phyloP scores from a whole-genome alignment of 2,329 filamentous ascomycete genomes.

The Samsoniella hepiali region DNA sequence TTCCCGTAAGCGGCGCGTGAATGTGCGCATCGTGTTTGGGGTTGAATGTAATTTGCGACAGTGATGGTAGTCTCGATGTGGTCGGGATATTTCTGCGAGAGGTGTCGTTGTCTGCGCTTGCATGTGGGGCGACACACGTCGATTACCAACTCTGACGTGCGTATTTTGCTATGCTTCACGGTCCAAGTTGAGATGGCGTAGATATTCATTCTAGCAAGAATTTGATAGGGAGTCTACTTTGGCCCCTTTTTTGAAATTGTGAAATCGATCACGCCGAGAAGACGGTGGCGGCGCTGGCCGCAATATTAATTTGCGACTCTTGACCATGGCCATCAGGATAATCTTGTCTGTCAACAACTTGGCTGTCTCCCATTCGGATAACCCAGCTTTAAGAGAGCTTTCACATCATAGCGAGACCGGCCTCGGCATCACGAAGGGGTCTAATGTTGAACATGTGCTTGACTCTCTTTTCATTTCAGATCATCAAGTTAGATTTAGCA shows the following conservation, averaged over 20 bases:
- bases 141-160: slow-evolving; percentile 12
- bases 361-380: too few relatives aligned
- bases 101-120: slow-evolving; percentile 2
- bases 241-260: too few relatives aligned
- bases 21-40: slow-evolving; percentile 1
- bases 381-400: too few relatives aligned
- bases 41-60: background rate
- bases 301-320: too few relatives aligned
- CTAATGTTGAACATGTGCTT: slow-evolving; percentile 26
- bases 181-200: background rate
- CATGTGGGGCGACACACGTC: slow-evolving; percentile 1
- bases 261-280: too few relatives aligned
- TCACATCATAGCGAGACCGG: background rate
- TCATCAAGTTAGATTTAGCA: slow-evolving; percentile 43
- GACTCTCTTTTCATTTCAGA: slow-evolving; percentile 44
- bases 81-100: slow-evolving; percentile 1
- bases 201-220: background rate
- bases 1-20: background rate
- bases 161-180: background rate
- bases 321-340: too few relatives aligned
- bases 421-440: background rate
- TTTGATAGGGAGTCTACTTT: too few relatives aligned
- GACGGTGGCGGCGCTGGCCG: too few relatives aligned
- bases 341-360: too few relatives aligned
- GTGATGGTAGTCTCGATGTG: background rate